These are phyloP conservation scores for Dipteronia dyeriana DNA, from an alignment of 345 rosid species.

Conservation along the genomic window DNA sequence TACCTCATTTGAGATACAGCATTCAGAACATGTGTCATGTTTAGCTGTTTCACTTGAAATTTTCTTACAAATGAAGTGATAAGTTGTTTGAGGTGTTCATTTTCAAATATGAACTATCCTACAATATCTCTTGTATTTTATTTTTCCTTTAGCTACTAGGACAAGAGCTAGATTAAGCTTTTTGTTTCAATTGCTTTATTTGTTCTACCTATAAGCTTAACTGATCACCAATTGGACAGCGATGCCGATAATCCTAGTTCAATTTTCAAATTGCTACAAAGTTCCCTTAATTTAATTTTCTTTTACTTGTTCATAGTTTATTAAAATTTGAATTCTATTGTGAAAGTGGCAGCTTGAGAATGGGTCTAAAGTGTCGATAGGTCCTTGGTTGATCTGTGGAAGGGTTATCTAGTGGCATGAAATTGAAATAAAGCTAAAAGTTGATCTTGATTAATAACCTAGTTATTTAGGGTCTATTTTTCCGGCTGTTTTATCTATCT, in stretches of 20 bases:
- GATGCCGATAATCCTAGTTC: background rate
- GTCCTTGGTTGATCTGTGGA: background rate
- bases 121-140: background rate
- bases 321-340: background rate
- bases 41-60: conserved; percentile 7
- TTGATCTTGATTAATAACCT: background rate
- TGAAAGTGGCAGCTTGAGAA: background rate
- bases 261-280: background rate
- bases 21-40: background rate
- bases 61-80: conserved; percentile 10
- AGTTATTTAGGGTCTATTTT: background rate
- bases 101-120: background rate
- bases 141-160: background rate
- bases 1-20: background rate
- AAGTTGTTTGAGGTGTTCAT: conserved; percentile 14
- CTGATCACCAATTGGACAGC: background rate
- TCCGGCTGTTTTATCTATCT: background rate
- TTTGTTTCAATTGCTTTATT: background rate
- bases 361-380: background rate
- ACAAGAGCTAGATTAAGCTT: background rate
- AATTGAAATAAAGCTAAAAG: background rate
- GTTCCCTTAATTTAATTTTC: background rate
- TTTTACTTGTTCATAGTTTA: background rate
- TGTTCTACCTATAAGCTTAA: background rate
- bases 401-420: background rate